A percentile compares a stretch with the other conserved stretches of the same genome.
Conservation (phyloP, 805 yeast species). For the Candida corydali region DNA sequence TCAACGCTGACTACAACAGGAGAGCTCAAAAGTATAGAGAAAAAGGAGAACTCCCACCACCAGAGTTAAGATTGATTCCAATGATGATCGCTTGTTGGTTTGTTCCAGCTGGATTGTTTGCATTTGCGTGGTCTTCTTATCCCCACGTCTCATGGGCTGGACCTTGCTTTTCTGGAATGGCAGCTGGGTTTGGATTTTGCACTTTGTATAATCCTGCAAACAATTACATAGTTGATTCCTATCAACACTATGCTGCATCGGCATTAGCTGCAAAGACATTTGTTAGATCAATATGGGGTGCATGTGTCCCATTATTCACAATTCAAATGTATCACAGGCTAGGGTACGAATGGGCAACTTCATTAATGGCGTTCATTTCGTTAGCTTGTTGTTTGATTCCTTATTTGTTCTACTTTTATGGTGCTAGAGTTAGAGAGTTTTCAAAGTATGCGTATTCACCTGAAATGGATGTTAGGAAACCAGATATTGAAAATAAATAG, state of each 20-base stretch:
- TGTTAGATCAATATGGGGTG: conserved; percentile 38
- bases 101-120: conserved; percentile 30
- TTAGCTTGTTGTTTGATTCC: conserved; percentile 52
- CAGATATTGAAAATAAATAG: conserved; percentile 4
- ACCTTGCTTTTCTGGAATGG: conserved; percentile 33
- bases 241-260: conserved; percentile 35
- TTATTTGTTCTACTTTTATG: conserved; percentile 38
- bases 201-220: conserved; percentile 35
- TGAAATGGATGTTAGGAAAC: conserved; percentile 15
- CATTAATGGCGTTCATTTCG: conserved; percentile 49
- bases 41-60: conserved; percentile 35
- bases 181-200: conserved; percentile 32
- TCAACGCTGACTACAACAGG: conserved; percentile 31
- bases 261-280: conserved; percentile 38
- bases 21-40: conserved; percentile 33
- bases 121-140: conserved; percentile 37
- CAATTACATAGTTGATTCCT: conserved; percentile 36
- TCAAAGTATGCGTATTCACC: conserved; percentile 67
- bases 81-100: conserved; percentile 38
- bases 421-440: conserved; percentile 41
- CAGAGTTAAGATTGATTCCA: conserved; percentile 34
- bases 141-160: conserved; percentile 35
- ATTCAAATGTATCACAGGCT: conserved; percentile 56
- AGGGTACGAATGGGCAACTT: conserved; percentile 49
- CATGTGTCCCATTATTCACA: conserved; percentile 63